Conservation (phyloP, 352 stramenopile genomes). For the Phytopythium ostracodes region DNA sequence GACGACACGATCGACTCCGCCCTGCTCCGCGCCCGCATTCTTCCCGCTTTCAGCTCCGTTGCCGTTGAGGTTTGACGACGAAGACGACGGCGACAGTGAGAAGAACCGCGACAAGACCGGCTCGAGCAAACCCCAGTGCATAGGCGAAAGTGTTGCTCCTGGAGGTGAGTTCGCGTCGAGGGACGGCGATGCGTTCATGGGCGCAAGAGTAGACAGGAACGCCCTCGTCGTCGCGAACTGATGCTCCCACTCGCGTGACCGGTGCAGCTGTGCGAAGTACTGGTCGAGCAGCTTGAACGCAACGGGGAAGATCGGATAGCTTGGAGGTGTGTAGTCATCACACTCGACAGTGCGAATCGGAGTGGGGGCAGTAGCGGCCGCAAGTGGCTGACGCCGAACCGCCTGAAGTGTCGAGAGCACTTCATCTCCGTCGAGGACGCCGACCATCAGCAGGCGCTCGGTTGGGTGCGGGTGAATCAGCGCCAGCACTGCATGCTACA, state of each 20-base stretch:
- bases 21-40: slow-evolving; percentile 25
- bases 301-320: slow-evolving; percentile 36
- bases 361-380: no score
- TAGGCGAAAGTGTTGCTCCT: slow-evolving; percentile 18
- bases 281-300: slow-evolving; percentile 42
- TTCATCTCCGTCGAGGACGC: slow-evolving; percentile 31
- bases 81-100: slow-evolving; percentile 20
- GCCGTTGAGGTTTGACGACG: background rate
- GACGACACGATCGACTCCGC: slow-evolving; percentile 36
- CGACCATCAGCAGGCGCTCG: slow-evolving; percentile 25
- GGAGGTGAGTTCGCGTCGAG: background rate
- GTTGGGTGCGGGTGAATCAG: slow-evolving; percentile 44
- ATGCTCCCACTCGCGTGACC: slow-evolving; percentile 30
- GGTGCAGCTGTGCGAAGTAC: slow-evolving; percentile 43
- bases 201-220: slow-evolving; percentile 29
- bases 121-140: slow-evolving; percentile 41
- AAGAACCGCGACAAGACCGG: slow-evolving; percentile 58
- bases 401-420: slow-evolving; percentile 10
- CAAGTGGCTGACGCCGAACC: background rate
- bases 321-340: slow-evolving; percentile 18
- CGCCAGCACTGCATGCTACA: slow-evolving; percentile 32
- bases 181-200: background rate
- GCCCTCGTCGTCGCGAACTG: slow-evolving; percentile 28
- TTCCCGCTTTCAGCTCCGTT: background rate
- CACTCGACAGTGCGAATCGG: background rate